These are phyloP conservation scores for Backusella parvicylindrica DNA, from an alignment of 192 early-diverging fungal genomes.

Conservation along the genomic window DNA sequence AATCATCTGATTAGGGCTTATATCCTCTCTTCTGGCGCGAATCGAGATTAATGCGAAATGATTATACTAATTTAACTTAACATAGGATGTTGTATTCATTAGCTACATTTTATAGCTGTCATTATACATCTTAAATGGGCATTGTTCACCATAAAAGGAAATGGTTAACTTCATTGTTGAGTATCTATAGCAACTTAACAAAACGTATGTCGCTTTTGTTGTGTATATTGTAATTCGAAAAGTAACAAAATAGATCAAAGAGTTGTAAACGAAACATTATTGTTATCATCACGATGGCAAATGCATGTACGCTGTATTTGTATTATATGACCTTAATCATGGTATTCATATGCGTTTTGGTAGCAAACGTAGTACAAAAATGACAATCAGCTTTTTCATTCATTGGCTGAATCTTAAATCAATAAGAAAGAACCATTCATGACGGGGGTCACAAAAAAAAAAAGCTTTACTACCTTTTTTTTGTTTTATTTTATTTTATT, in stretches of 20 bases:
- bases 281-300: neutral
- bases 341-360: neutral
- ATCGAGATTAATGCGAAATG: too few species aligned
- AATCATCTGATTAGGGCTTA: neutral
- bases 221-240: neutral
- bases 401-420: neutral
- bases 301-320: neutral
- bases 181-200: too few species aligned
- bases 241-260: too few species aligned
- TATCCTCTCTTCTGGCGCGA: neutral
- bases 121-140: neutral
- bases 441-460: neutral
- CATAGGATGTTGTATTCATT: too few species aligned
- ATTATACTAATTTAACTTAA: too few species aligned
- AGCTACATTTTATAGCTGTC: neutral
- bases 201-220: too few species aligned
- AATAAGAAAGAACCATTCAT: neutral
- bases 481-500: neutral
- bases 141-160: too few species aligned
- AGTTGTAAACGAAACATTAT: neutral
- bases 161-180: too few species aligned
- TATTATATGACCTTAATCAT: neutral
- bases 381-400: neutral
- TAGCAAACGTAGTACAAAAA: neutral
- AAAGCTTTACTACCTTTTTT: neutral